Percentiles rank a stretch among this genome's conserved stretches.
These are phyloP conservation scores for Eucalyptus fibrosa DNA, from an alignment of 345 rosid genomes.

Conservation along the genomic window DNA sequence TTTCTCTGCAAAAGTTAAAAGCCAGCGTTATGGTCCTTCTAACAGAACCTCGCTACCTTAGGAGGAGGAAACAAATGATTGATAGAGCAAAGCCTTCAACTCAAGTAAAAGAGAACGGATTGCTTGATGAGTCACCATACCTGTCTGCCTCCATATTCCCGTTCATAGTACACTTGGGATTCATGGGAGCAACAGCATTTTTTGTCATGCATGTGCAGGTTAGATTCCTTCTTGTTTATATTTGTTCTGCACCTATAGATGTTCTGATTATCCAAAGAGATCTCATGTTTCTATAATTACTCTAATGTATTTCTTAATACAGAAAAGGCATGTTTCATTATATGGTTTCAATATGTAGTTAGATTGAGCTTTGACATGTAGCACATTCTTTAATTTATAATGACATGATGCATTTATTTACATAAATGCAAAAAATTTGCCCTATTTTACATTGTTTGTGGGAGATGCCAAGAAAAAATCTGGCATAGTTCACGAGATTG, in stretches of 20 bases:
- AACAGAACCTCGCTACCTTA: constrained; percentile 29
- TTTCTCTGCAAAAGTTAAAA: not conserved
- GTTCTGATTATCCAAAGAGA: not conserved
- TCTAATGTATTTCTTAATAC: not conserved
- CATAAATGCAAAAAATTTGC: not conserved
- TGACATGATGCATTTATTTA: not conserved
- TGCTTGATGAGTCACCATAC: constrained; percentile 17
- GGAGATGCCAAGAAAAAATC: not conserved
- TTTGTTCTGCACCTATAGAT: not conserved
- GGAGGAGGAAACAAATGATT: constrained; percentile 34
- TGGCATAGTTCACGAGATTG: not conserved
- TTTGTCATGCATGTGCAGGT: constrained; percentile 95
- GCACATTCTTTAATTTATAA: not conserved
- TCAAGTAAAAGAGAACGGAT: constrained; percentile 1
- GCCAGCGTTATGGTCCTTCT: not conserved
- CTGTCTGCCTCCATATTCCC: constrained; percentile 45
- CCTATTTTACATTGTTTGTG: not conserved
- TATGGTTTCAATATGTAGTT: not conserved
- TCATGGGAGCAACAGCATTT: constrained; percentile 72
- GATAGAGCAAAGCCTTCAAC: constrained; percentile 5
- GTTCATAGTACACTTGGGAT: constrained; percentile 51
- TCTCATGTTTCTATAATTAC: not conserved
- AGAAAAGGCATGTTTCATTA: not conserved
- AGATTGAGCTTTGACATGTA: not conserved
- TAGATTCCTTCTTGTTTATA: not conserved